Conservation (phyloP, 306 rosid species). For the Luffa acutangula region DNA sequence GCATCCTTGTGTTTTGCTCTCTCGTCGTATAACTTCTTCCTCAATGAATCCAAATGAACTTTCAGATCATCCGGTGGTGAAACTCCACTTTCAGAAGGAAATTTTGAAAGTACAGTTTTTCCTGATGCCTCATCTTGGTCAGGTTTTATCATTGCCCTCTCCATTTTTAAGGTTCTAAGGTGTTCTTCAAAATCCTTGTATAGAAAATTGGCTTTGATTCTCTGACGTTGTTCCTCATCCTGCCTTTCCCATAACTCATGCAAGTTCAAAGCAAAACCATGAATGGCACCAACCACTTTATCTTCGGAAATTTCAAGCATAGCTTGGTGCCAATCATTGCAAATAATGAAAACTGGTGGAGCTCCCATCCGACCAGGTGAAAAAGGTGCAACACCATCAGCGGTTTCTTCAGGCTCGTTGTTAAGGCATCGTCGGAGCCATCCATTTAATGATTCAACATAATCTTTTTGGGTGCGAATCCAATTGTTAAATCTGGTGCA, state of each 20-base stretch:
- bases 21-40: conserved; percentile 62
- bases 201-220: conserved; percentile 64
- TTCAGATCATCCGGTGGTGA: conserved; percentile 78
- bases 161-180: conserved; percentile 45
- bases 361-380: conserved; percentile 89
- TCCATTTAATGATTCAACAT: conserved; percentile 63
- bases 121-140: conserved; percentile 35
- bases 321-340: conserved; percentile 94
- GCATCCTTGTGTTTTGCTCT: conserved; percentile 72
- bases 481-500: conserved; percentile 73
- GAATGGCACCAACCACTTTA: conserved; percentile 61
- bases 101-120: conserved; percentile 37
- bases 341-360: conserved; percentile 66
- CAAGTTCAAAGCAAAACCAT: conserved; percentile 60
- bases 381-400: conserved; percentile 79
- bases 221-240: conserved; percentile 73
- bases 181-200: conserved; percentile 68
- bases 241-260: conserved; percentile 87
- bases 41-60: conserved; percentile 83
- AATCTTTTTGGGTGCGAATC: conserved; percentile 74
- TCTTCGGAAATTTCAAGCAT: conserved; percentile 69
- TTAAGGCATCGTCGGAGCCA: conserved; percentile 81
- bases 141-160: conserved; percentile 36
- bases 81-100: conserved; percentile 56
- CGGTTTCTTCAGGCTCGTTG: conserved; percentile 72